Conservation (phyloP, 2,329 filamentous ascomycete species). For the Coniella lustricola region DNA sequence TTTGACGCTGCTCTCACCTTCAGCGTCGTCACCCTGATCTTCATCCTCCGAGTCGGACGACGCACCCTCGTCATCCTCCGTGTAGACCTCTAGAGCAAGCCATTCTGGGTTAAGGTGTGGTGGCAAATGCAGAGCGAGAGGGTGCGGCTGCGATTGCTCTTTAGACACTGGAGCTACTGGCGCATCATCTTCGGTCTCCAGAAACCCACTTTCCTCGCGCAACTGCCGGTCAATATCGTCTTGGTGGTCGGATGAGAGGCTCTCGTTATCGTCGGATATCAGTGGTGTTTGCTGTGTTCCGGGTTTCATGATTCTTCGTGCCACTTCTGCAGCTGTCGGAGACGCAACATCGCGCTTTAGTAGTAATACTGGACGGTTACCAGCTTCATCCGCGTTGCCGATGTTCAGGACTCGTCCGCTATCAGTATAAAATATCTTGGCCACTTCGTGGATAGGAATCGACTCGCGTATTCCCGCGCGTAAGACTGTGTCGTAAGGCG, state of each 20-base stretch:
- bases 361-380: slow-evolving; percentile 65
- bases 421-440: slow-evolving; percentile 90
- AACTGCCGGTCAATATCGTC: slow-evolving; percentile 41
- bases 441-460: slow-evolving; percentile 54
- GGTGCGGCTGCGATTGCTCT: slow-evolving; percentile 16
- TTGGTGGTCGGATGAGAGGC: slow-evolving; percentile 29
- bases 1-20: slow-evolving; percentile 22
- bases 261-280: slow-evolving; percentile 2
- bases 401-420: slow-evolving; percentile 87
- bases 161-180: background rate
- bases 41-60: slow-evolving; percentile 27
- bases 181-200: background rate
- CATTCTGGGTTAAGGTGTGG: slow-evolving; percentile 78
- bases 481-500: slow-evolving; percentile 34
- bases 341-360: slow-evolving; percentile 65
- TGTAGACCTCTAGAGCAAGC: slow-evolving; percentile 83
- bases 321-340: slow-evolving; percentile 43
- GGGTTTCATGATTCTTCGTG: background rate
- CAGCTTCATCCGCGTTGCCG: slow-evolving; percentile 37
- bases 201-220: slow-evolving; percentile 26
- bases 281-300: background rate
- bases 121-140: slow-evolving; percentile 52
- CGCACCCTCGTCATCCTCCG: slow-evolving; percentile 51
- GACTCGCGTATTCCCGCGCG: slow-evolving; percentile 44
- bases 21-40: slow-evolving; percentile 23